Base-by-base conservation (phyloP, 2,329 filamentous ascomycete species). In the Hypoxylon sp. region DNA sequence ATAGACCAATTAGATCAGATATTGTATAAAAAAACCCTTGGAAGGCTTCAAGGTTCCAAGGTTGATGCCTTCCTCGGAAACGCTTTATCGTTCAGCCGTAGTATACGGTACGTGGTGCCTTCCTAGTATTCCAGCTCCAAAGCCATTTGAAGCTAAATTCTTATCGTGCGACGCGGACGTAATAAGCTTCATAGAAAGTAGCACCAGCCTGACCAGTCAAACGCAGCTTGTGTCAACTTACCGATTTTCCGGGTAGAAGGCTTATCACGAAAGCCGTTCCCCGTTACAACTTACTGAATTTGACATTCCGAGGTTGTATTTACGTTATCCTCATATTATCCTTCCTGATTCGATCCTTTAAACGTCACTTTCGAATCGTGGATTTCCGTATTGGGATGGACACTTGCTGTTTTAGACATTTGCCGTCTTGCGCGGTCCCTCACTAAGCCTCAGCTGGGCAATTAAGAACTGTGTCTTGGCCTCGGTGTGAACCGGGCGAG, bases 361-460 rank as follows among this genome's bases (percentile, higher is more conserved):
- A 22, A 3, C 31, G 29, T 46, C 26, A 63, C 33, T 31, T 47
- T n/a, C 19, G 14, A 13, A 35, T 33, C 44, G 5, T 39, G 54
- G 19, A 14, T 56, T 47, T 62, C 65, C 57, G 55, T 19, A 64
- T 57, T 48, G 9, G 55, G 65, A 39, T 64, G 17, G 9, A n/a
- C 17, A 5, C 42, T 60, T 35, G 22, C 44, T 35, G 51, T 52
- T 31, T 26, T 33, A n/a, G 26, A 60, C 24, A 31, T 44, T 57
- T 13, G 13, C 9, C 37, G 14, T 33, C 22, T 66, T 62, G 39
- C 47, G 63, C 47, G 47, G 54, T 61, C 57, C 13, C 29, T 56
- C 14, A 44, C 57, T 53, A 52, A 62, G 63, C 63, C 57, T 62
- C 63, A 66, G 53, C 31, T 14, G 14, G n/a, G 37, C 19, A 47